Conservation (phyloP, 805 yeast genomes). For the Pichia californica region DNA sequence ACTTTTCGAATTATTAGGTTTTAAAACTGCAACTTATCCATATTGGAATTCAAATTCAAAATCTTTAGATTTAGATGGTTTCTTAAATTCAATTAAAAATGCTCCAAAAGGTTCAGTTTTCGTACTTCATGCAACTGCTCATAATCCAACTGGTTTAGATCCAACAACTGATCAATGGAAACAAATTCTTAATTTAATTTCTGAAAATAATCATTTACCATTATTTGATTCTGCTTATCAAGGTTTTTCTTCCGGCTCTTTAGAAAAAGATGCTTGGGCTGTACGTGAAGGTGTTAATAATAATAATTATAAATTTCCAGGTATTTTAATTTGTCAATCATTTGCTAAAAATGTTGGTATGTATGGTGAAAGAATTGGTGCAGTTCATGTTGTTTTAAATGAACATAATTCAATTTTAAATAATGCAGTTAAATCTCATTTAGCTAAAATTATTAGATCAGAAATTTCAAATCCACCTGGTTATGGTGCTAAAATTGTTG, state of each 20-base stretch:
- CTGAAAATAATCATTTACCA: conserved; percentile 61
- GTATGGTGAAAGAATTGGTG: conserved; percentile 97
- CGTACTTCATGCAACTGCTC: conserved; percentile 92
- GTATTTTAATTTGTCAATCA: conserved; percentile 77
- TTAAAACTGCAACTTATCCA: conserved; percentile 64
- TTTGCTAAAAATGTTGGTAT: conserved; percentile 95
- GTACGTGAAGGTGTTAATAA: conserved; percentile 53
- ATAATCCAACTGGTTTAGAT: conserved; percentile 96
- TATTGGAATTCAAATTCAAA: conserved; percentile 78
- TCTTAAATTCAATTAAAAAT: conserved; percentile 49
- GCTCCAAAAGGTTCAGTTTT: conserved; percentile 78
- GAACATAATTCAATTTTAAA: conserved; percentile 36
- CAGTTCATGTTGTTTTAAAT: conserved; percentile 68
- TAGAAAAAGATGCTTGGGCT: conserved; percentile 79
- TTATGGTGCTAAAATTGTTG: conserved; percentile 89
- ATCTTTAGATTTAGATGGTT: conserved; percentile 65
- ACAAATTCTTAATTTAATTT: conserved; percentile 55
- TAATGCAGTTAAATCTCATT: conserved; percentile 64
- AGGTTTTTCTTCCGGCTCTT: conserved; percentile 90
- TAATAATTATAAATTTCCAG: conserved; percentile 44
- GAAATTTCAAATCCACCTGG: conserved; percentile 94
- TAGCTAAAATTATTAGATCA: conserved; percentile 68
- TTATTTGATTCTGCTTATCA: conserved; percentile 94
- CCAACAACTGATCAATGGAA: conserved; percentile 83
- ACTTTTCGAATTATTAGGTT: conserved; percentile 68